A percentile compares a stretch with the other conserved stretches of the same genome.
Conservation (phyloP, 805 yeast genomes). For the Cyberlindnera misumaiensis region DNA sequence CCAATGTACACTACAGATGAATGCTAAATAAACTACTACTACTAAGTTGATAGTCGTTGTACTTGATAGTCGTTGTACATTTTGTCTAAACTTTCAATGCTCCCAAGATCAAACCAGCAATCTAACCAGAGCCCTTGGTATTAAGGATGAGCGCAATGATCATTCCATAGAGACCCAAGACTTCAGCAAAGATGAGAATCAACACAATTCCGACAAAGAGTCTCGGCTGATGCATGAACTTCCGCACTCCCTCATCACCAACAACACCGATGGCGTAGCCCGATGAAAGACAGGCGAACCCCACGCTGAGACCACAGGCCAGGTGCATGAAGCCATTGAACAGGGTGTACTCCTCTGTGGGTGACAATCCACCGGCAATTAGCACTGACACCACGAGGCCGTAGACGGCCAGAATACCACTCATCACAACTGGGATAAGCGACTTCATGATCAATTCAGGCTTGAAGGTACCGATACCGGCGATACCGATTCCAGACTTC, state of each 20-base stretch:
- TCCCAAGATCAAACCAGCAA: not conserved
- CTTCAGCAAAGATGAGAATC: slow-evolving; percentile 87
- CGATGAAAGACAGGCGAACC: slow-evolving; percentile 92
- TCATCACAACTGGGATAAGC: slow-evolving; percentile 94
- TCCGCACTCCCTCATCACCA: slow-evolving; percentile 90
- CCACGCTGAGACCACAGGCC: slow-evolving; percentile 93
- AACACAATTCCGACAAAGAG: slow-evolving; percentile 85
- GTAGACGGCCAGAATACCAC: slow-evolving; percentile 94
- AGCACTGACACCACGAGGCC: slow-evolving; percentile 95
- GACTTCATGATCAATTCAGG: slow-evolving; percentile 97
- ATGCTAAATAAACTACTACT: too few relatives aligned
- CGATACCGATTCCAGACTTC: slow-evolving; percentile 94
- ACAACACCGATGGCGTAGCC: slow-evolving; percentile 96
- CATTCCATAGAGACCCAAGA: slow-evolving; percentile 88
- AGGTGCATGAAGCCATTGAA: slow-evolving; percentile 98
- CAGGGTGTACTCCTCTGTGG: slow-evolving; percentile 70
- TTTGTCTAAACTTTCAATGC: slow-evolving; percentile 1
- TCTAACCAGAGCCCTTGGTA: slow-evolving; percentile 71
- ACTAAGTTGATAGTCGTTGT: too few relatives aligned
- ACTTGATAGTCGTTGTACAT: not conserved
- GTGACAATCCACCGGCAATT: slow-evolving; percentile 85
- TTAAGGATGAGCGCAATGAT: slow-evolving; percentile 88
- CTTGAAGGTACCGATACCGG: slow-evolving; percentile 96
- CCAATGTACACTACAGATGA: not conserved
- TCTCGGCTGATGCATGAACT: slow-evolving; percentile 81